Evolutionary conservation across 495 filamentous ascomycete species (phyloP).

Genomic region (Hypoxylon crocopeplum): DNA sequence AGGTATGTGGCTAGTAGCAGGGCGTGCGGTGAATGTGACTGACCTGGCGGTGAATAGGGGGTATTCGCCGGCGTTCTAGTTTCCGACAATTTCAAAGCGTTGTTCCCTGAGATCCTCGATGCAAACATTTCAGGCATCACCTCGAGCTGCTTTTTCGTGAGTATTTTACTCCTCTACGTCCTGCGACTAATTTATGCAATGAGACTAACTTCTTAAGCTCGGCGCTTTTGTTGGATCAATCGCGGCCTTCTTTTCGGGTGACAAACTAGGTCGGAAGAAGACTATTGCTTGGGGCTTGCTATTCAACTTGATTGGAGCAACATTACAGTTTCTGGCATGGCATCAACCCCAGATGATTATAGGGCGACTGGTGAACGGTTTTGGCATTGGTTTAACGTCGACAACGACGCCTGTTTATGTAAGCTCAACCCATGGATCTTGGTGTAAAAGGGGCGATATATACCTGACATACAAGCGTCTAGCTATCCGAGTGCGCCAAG

Average conservation of each 20-base stretch:
- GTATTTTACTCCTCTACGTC: no score
- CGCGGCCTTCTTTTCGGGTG: slow-evolving; percentile 44
- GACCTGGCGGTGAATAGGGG: slow-evolving; percentile 33
- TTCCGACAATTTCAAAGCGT: slow-evolving; percentile 40
- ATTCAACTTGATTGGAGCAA: slow-evolving; percentile 62
- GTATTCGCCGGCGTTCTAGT: slow-evolving; percentile 50
- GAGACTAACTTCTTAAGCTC: slow-evolving; percentile 35
- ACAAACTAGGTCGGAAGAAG: slow-evolving; percentile 58
- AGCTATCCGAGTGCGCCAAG: slow-evolving; percentile 61
- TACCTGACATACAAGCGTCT: no score
- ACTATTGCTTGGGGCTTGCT: slow-evolving; percentile 66
- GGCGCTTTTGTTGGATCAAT: slow-evolving; percentile 48
- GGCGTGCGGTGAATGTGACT: neutral
- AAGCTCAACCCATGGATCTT: no score
- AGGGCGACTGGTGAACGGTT: slow-evolving; percentile 68
- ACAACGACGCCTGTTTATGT: slow-evolving; percentile 69
- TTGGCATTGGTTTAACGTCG: slow-evolving; percentile 67
- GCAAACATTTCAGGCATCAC: slow-evolving; percentile 42
- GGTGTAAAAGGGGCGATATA: no score
- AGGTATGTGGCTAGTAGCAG: slow-evolving; percentile 18
- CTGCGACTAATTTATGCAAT: no score
- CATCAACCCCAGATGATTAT: slow-evolving; percentile 63
- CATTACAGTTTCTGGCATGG: slow-evolving; percentile 44
- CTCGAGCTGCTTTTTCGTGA: slow-evolving; percentile 52
- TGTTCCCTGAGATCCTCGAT: slow-evolving; percentile 31